Percentiles rank a stretch among this genome's conserved stretches.
These are phyloP conservation scores for Torulaspora franciscae DNA, from an alignment of 805 yeast species.

Conservation along the genomic window DNA sequence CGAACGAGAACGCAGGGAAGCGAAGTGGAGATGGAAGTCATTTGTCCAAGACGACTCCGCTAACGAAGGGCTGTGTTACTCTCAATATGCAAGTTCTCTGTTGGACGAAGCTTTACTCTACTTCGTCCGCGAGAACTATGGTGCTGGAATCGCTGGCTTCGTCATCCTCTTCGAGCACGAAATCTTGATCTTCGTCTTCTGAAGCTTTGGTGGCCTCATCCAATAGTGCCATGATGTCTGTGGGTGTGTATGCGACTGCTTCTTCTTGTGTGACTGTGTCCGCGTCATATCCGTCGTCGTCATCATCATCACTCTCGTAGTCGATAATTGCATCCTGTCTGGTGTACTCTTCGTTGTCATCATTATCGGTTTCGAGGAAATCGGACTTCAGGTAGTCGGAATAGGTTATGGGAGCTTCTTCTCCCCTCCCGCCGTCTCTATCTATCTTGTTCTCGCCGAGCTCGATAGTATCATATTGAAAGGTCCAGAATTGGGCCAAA, in stretches of 20 bases:
- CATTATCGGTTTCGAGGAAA: constrained; percentile 9
- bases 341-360: constrained; percentile 15
- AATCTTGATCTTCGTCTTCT: constrained; percentile 9
- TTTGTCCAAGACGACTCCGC: background rate
- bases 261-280: background rate
- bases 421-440: constrained; percentile 5
- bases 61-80: background rate
- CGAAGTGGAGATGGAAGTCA: background rate
- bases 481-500: constrained; percentile 39
- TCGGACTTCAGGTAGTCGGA: constrained; percentile 18
- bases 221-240: constrained; percentile 6
- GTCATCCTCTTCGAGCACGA: constrained; percentile 9
- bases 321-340: constrained; percentile 15
- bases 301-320: constrained; percentile 12
- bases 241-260: constrained; percentile 8
- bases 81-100: background rate
- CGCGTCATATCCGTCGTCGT: constrained; percentile 10
- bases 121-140: constrained; percentile 9
- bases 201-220: constrained; percentile 8
- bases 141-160: constrained; percentile 10
- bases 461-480: constrained; percentile 25
- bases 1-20: background rate
- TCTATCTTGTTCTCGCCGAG: constrained; percentile 10
- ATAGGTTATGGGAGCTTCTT: constrained; percentile 24
- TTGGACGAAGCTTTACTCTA: background rate